These are phyloP conservation scores for Exophiala lecanii-corni DNA, from an alignment of 2,329 filamentous ascomycete species.

Conservation along the genomic window DNA sequence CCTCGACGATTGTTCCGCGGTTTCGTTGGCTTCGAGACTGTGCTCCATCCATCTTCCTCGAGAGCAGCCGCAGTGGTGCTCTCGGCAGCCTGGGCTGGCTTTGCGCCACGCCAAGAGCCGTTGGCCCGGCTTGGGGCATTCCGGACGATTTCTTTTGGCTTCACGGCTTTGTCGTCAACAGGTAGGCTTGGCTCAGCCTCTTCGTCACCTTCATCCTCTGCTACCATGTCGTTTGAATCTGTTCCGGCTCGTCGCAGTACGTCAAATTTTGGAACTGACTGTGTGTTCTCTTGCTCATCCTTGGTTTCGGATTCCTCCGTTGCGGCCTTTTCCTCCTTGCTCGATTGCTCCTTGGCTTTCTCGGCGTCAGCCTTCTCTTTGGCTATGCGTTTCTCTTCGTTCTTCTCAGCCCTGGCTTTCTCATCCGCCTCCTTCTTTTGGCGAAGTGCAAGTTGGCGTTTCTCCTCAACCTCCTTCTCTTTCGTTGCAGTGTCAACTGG, in stretches of 20 bases:
- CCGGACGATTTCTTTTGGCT: constrained; percentile 52
- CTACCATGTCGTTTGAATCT: constrained; percentile 44
- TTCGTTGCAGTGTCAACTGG: constrained; percentile 90
- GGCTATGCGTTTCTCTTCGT: constrained; percentile 60
- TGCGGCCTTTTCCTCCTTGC: constrained; percentile 34
- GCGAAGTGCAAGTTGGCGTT: constrained; percentile 65
- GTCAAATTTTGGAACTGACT: constrained; percentile 47
- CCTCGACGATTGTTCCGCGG: constrained; percentile 43
- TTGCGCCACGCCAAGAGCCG: constrained; percentile 38
- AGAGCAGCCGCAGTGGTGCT: constrained; percentile 30
- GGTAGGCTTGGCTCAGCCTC: constrained; percentile 38
- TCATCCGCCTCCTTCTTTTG: constrained; percentile 86
- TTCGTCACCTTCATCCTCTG: constrained; percentile 45
- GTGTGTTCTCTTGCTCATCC: constrained; percentile 21
- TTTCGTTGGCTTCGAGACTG: constrained; percentile 37
- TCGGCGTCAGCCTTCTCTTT: constrained; percentile 60
- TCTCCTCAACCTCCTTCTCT: constrained; percentile 88
- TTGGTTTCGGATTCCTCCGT: constrained; percentile 14
- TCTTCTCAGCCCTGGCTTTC: constrained; percentile 70
- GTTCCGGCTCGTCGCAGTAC: constrained; percentile 50
- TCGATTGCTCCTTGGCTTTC: constrained; percentile 41
- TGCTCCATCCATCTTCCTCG: constrained; percentile 48
- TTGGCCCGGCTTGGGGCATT: constrained; percentile 38
- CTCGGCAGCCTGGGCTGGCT: constrained; percentile 24
- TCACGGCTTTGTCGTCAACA: constrained; percentile 46